These are phyloP conservation scores for Parafenestella ontariensis DNA, from an alignment of 2,329 filamentous ascomycete species.

Conservation along the genomic window DNA sequence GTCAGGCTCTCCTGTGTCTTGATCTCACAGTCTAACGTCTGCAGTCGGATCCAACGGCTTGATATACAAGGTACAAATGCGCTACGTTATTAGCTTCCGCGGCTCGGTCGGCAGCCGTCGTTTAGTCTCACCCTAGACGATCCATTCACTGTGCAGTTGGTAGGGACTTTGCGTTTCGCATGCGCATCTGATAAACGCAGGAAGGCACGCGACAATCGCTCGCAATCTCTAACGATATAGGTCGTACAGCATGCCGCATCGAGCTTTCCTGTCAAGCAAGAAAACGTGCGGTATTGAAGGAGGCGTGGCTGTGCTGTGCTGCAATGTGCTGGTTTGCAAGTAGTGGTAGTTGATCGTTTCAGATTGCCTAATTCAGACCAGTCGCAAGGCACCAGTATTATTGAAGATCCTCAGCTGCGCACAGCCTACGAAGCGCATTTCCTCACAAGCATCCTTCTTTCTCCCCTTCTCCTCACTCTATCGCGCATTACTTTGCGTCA, in stretches of 20 bases:
- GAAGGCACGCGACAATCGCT: neutral
- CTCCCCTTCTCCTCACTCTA: neutral
- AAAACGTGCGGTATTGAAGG: conserved; percentile 3
- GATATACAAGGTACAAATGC: neutral
- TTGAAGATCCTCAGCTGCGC: conserved; percentile 3
- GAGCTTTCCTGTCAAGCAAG: neutral
- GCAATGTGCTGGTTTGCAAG: conserved; percentile 4
- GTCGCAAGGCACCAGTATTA: conserved; percentile 20
- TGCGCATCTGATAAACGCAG: neutral
- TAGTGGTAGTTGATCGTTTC: conserved; percentile 13
- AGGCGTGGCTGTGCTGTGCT: conserved; percentile 6
- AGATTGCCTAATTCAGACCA: conserved; percentile 11
- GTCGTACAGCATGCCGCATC: neutral
- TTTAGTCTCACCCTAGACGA: neutral
- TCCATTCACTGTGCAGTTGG: neutral
- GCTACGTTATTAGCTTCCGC: neutral
- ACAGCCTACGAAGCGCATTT: neutral
- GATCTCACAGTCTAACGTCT: neutral
- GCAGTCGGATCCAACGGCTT: neutral
- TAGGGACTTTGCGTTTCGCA: neutral
- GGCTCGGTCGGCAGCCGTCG: neutral
- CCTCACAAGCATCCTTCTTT: neutral
- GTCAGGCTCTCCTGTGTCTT: neutral
- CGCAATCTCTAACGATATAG: neutral
- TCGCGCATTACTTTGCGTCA: neutral